Base-by-base conservation (phyloP, 495 filamentous ascomycete genomes). In the Acidiella bohemica region DNA sequence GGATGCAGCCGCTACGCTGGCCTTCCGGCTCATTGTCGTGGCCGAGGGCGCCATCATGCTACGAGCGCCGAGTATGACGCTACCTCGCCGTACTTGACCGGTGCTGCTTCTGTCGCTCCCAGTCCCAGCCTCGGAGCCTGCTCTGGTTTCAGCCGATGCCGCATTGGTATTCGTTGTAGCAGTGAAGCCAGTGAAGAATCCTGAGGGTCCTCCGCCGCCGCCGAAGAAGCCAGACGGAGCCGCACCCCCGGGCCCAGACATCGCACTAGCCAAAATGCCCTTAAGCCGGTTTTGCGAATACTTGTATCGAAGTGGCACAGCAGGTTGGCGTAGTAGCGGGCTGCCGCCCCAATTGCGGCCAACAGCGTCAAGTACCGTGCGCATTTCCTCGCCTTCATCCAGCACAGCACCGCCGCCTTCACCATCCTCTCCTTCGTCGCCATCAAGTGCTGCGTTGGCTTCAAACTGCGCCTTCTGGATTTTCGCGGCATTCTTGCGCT, bases 401-500 rank as follows among this genome's bases (percentile, higher is more conserved):
- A 96, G 76, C n/a, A n/a, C n/a, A n/a, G n/a, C n/a, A n/a, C n/a
- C n/a, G n/a, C n/a, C n/a, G n/a, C n/a, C n/a, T 0, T 80, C 70
- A 0, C 69, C 78, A 17, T 67, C 72, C 22, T 79, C 80, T 38
- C 67, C 68, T 33, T 83, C 78, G 33, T 94, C 88, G 35, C 94
- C 87, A 35, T 95, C 86, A 4, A 88, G 62, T n/a, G 88, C 85
- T 6, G 84, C 86, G 55, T 88, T 88, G 47, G 87, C 87, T 56
- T 93, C 86, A 50, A 97, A 81, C 23, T 84, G 83, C 28, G 84
- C 85, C 63, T 93, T 92, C 57, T 95, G 88, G 64, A 90, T 82
- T 52, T 92, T 88, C 10, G 90, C 90, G 61, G 96, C 90, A 57
- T 96, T 97, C 68, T 93, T 94, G 70, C 95, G 95, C 65, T 97